Conservation (phyloP, 768 basidiomycete species). For the Gyrodon lividus region DNA sequence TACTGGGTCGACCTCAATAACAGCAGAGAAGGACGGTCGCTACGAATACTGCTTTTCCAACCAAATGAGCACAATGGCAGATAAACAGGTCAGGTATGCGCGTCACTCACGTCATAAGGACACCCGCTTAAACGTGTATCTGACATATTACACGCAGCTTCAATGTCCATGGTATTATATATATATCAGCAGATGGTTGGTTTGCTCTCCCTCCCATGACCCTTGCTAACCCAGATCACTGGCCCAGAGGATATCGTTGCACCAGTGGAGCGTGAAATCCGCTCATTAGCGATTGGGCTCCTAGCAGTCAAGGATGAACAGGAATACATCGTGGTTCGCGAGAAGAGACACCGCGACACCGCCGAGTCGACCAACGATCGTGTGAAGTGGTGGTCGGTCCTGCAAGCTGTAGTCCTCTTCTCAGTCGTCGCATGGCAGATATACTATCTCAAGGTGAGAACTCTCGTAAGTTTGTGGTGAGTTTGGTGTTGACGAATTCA, state of each 20-base stretch:
- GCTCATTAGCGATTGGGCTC: constrained; percentile 75
- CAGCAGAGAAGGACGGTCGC: constrained; percentile 82
- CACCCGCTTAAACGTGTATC: not conserved
- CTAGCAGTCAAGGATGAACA: constrained; percentile 96
- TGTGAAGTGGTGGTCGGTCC: constrained; percentile 98
- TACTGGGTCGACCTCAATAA: constrained; percentile 86
- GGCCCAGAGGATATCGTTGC: constrained; percentile 71
- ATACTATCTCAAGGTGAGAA: constrained; percentile 85
- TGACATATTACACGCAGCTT: constrained; percentile 53
- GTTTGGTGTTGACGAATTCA: constrained; percentile 3
- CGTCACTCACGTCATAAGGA: not conserved
- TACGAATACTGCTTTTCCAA: constrained; percentile 99
- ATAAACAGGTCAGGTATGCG: constrained; percentile 86
- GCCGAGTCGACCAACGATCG: constrained; percentile 90
- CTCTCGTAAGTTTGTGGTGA: not conserved
- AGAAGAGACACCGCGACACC: constrained; percentile 90
- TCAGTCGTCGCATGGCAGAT: constrained; percentile 95
- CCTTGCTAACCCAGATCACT: constrained; percentile 1
- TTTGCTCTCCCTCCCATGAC: not conserved
- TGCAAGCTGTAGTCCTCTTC: constrained; percentile 85
- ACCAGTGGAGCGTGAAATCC: constrained; percentile 95
- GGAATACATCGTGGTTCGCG: constrained; percentile 96
- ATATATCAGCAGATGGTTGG: constrained; percentile 85
- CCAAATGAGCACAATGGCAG: constrained; percentile 94
- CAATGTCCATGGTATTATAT: constrained; percentile 97